These are phyloP conservation scores for Blastocystis sp. DNA, from an alignment of 352 stramenopile species.

Conservation along the genomic window DNA sequence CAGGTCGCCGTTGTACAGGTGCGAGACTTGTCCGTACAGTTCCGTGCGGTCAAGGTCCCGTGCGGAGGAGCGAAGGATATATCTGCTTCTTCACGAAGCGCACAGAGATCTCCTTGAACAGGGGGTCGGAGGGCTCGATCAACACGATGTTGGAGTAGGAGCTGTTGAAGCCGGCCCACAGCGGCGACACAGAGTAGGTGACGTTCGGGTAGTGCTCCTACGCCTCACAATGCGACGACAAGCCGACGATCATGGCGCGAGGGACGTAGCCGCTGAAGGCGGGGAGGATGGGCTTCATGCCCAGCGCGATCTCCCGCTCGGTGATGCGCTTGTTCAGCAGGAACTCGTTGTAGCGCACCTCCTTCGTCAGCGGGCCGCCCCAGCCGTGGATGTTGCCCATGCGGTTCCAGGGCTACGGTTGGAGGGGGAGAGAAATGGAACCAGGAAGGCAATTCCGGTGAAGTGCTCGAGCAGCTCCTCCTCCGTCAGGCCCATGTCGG, in stretches of 20 bases:
- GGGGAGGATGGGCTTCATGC: slow-evolving; percentile 84
- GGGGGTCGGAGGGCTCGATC: slow-evolving; percentile 60
- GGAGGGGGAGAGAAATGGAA: slow-evolving; percentile 73
- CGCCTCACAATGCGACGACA: background rate
- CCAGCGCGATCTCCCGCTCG: slow-evolving; percentile 80
- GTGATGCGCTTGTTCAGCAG: slow-evolving; percentile 76
- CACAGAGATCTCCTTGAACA: slow-evolving; percentile 50
- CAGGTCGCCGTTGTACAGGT: slow-evolving; percentile 70
- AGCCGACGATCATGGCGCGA: slow-evolving; percentile 73
- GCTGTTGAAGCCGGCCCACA: slow-evolving; percentile 51
- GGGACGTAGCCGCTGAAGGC: slow-evolving; percentile 83
- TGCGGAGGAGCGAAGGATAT: slow-evolving; percentile 2
- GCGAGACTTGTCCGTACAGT: background rate
- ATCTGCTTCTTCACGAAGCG: slow-evolving; percentile 58
- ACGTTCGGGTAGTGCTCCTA: slow-evolving; percentile 46
- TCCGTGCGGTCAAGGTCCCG: background rate
- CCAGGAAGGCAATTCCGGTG: slow-evolving; percentile 80
- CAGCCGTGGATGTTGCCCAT: slow-evolving; percentile 82
- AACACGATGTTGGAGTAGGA: slow-evolving; percentile 48
- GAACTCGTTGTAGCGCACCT: slow-evolving; percentile 78
- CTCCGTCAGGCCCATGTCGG: slow-evolving; percentile 79
- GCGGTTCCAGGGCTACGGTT: slow-evolving; percentile 72
- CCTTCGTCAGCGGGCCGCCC: slow-evolving; percentile 61
- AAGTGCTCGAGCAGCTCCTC: slow-evolving; percentile 82
- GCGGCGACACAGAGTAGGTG: background rate